phyloP scores from a whole-genome alignment of 352 stramenopile genomes.

The Phytophthora fragariae region DNA sequence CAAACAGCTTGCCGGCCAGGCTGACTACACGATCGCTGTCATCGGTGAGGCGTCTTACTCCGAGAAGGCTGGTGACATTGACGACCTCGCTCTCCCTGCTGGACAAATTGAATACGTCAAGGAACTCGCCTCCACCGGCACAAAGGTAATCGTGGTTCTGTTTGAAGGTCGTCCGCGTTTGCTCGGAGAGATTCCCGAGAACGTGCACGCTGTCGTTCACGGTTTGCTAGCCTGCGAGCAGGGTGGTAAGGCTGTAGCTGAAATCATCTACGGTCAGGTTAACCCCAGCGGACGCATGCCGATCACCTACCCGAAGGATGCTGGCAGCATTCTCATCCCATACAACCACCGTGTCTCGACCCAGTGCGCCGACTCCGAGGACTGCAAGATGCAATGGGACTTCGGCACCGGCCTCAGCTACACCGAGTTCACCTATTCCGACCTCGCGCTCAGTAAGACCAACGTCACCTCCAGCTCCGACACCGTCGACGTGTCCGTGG shows the following conservation, averaged over 20 bases:
- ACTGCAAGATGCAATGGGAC: conserved; percentile 4
- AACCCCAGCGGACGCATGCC: conserved; percentile 2
- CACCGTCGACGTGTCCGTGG: not conserved
- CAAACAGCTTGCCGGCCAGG: not conserved
- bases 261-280: not conserved
- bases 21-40: not conserved
- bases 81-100: not conserved
- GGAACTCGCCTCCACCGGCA: not conserved
- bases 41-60: not conserved
- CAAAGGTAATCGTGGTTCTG: not conserved
- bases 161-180: not conserved
- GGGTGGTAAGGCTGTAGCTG: not conserved
- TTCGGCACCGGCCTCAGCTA: conserved; percentile 1
- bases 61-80: not conserved
- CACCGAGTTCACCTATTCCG: not conserved
- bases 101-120: not conserved
- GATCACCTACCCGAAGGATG: not conserved
- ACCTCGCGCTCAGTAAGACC: not conserved
- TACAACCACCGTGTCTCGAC: not conserved
- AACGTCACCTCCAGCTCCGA: not conserved
- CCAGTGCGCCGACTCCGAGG: conserved; percentile 13
- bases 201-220: not conserved
- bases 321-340: not conserved
- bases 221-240: not conserved
- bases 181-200: not conserved